Evolutionary conservation across 1,284 basidiomycete genomes (phyloP).

Genomic region (Sporisorium scitamineum): DNA sequence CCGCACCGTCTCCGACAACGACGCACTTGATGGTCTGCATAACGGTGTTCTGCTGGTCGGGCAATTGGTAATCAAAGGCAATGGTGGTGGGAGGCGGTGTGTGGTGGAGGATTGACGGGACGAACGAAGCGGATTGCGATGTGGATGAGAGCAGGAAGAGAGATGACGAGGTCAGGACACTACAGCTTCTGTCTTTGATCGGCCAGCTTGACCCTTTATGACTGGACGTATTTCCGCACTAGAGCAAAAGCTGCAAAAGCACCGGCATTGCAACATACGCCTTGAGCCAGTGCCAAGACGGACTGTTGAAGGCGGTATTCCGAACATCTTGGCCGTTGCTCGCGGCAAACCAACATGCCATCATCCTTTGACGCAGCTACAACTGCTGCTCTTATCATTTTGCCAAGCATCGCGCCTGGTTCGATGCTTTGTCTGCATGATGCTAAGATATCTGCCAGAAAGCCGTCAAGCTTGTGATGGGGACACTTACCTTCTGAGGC

Average conservation of each 20-base stretch:
- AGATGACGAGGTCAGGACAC: neutral
- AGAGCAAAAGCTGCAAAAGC: neutral
- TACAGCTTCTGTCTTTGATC: neutral
- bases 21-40: constrained; percentile 78
- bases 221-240: neutral
- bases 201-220: neutral
- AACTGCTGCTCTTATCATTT: neutral
- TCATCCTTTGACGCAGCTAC: neutral
- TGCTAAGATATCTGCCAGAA: neutral
- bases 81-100: neutral
- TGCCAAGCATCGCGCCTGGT: neutral
- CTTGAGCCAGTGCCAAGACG: neutral
- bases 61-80: neutral
- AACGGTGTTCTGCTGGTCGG: constrained; percentile 7
- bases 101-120: neutral
- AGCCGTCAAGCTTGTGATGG: neutral
- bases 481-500: constrained; percentile 7
- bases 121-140: neutral
- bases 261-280: neutral
- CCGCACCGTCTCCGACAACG: constrained; percentile 99
- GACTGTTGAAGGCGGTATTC: no score
- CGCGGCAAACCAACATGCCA: neutral
- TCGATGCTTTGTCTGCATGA: neutral
- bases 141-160: neutral
- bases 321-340: no score